Evolutionary conservation across 2,329 filamentous ascomycete species (phyloP).

Genomic region (Fusarium xyrophilum): DNA sequence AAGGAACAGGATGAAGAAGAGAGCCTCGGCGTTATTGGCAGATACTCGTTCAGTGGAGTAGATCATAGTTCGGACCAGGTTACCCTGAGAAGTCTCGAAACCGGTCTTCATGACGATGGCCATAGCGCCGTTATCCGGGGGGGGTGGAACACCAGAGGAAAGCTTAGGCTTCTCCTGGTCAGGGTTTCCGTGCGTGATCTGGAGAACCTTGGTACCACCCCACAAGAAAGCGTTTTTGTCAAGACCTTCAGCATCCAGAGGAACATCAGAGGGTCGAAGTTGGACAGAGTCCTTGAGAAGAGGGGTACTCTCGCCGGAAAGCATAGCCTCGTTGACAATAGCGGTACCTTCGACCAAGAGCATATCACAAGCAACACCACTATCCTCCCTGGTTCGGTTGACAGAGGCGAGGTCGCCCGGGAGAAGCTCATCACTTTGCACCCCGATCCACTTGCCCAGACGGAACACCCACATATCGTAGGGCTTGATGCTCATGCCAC

Average conservation of each 20-base stretch:
- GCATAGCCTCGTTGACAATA: slow-evolving; percentile 99
- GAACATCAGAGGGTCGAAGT: slow-evolving; percentile 80
- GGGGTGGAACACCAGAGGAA: slow-evolving; percentile 77
- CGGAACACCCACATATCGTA: slow-evolving; percentile 94
- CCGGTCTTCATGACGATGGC: slow-evolving; percentile 96
- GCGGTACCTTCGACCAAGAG: slow-evolving; percentile 91
- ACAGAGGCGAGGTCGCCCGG: slow-evolving; percentile 94
- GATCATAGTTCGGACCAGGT: slow-evolving; percentile 98
- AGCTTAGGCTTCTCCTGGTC: slow-evolving; percentile 76
- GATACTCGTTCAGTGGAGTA: slow-evolving; percentile 98
- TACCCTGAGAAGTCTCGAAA: slow-evolving; percentile 98
- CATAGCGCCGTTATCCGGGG: slow-evolving; percentile 92
- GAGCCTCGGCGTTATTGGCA: slow-evolving; percentile 94
- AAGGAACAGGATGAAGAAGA: slow-evolving; percentile 98
- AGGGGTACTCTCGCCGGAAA: slow-evolving; percentile 97
- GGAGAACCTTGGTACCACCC: slow-evolving; percentile 96
- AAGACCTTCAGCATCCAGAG: slow-evolving; percentile 84
- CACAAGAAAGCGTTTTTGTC: slow-evolving; percentile 98
- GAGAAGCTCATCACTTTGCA: slow-evolving; percentile 87
- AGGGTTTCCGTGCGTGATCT: slow-evolving; percentile 85
- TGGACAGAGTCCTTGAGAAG: slow-evolving; percentile 95
- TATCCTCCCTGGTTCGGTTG: slow-evolving; percentile 92
- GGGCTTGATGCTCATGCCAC: slow-evolving; percentile 99
- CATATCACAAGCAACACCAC: slow-evolving; percentile 97
- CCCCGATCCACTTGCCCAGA: slow-evolving; percentile 84